Evolutionary conservation across 768 basidiomycete genomes (phyloP), one percentile per base, ranked within the genome.

Genomic region (Lentinula raphanica): DNA sequence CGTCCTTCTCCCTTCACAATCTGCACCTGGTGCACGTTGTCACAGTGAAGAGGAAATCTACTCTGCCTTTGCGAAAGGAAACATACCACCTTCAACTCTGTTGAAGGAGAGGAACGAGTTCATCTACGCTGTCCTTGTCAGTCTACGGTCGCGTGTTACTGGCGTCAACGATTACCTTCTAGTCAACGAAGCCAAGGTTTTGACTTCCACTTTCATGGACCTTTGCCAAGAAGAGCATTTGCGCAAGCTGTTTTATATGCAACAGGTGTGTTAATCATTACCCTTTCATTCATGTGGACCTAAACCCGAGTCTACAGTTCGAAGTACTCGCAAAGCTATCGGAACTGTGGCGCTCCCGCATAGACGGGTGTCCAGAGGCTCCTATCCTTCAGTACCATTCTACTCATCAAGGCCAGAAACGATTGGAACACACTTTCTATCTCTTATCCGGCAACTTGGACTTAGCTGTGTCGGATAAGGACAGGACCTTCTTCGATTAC

Each of bases 241-340:
- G 32, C 71, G 79, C n/a, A 81, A 80, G 61, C 65, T 82, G 2
- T 79, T 82, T 61, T 80, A 77, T 60, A 79, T 81, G 75, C 78
- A 79, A 64, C 78, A 81, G 72, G 80, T 79, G 54, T 13, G 69
- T 66, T 9, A 21, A 13, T 11, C 28, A 36, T 48, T 13, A n/a
- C n/a, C n/a, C n/a, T n/a, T 49, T 49, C 44, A 11, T 40, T 21
- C 21, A 31, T 31, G 15, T 31, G 7, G 3, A 1, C 49, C 25
- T 7, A 25, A 40, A 46, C 23, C 42, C 32, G 23, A 28, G 17
- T 49, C 9, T 19, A 58, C 55, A 81, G 79, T 81, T 82, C 57
- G 80, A 82, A 63, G 76, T 80, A 0, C 64, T 81, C 0, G 65
- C 76, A 0, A 77, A 72, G 57, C 69, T 82, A 15, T 71, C 68